Conservation (phyloP, 2,329 filamentous ascomycete species). For the Ophiostoma perfectum region DNA sequence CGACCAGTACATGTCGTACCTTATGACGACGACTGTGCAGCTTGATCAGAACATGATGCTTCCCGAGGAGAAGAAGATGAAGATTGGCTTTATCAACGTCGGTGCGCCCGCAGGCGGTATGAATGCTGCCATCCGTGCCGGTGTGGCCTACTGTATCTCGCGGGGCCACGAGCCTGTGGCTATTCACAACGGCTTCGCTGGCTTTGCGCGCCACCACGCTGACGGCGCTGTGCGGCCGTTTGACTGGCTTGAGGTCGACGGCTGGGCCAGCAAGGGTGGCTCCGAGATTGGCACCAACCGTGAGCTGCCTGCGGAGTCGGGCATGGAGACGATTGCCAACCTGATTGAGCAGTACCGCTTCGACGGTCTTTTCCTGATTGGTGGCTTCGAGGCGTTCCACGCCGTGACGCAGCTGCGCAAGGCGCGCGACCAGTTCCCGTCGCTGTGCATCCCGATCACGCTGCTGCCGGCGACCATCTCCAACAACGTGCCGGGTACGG, state of each 20-base stretch:
- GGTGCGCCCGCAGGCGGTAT: conserved; percentile 95
- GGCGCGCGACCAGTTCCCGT: conserved; percentile 70
- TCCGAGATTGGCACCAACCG: conserved; percentile 98
- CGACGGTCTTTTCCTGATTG: conserved; percentile 85
- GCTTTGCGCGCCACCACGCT: conserved; percentile 81
- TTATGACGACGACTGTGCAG: conserved; percentile 81
- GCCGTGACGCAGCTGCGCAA: conserved; percentile 81
- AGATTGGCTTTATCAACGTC: conserved; percentile 92
- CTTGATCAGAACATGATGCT: conserved; percentile 56
- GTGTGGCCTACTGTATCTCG: conserved; percentile 85
- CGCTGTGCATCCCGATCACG: conserved; percentile 87
- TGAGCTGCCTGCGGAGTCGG: conserved; percentile 77
- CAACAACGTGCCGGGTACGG: conserved; percentile 96
- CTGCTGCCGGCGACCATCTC: conserved; percentile 94
- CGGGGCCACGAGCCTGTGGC: conserved; percentile 89
- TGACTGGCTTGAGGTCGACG: conserved; percentile 87
- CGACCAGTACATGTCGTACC: conserved; percentile 85
- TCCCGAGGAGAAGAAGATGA: conserved; percentile 74
- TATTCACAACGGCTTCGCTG: conserved; percentile 95
- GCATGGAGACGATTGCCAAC: conserved; percentile 74
- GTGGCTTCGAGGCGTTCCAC: conserved; percentile 95
- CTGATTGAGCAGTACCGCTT: conserved; percentile 84
- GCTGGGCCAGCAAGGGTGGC: conserved; percentile 93
- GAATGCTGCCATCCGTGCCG: conserved; percentile 92
- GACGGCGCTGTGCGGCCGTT: conserved; percentile 83